Evolutionary conservation across 2,329 filamentous ascomycete genomes (phyloP).

Genomic region (Karstenula rhodostoma): DNA sequence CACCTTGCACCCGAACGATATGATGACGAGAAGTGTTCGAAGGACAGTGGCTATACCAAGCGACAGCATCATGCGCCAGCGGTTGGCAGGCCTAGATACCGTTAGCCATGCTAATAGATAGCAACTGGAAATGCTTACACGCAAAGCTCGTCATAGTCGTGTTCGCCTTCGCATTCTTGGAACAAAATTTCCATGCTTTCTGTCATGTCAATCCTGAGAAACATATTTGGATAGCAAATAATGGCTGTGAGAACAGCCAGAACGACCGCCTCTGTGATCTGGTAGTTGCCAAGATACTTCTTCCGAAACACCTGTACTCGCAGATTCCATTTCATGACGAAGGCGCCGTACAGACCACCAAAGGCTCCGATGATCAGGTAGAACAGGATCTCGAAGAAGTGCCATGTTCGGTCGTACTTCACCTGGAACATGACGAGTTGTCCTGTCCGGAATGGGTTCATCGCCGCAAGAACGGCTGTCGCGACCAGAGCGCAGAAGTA

Average conservation of each 20-base stretch:
- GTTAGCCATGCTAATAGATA: slow-evolving; percentile 25
- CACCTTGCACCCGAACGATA: slow-evolving; percentile 97
- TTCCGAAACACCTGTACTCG: slow-evolving; percentile 91
- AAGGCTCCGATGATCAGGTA: slow-evolving; percentile 92
- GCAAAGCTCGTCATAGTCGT: slow-evolving; percentile 91
- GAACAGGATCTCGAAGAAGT: slow-evolving; percentile 95
- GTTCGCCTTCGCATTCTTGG: slow-evolving; percentile 85
- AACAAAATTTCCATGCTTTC: slow-evolving; percentile 99
- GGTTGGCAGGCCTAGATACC: slow-evolving; percentile 63
- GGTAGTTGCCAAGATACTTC: slow-evolving; percentile 84
- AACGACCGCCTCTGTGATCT: slow-evolving; percentile 84
- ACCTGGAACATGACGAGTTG: slow-evolving; percentile 99
- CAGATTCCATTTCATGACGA: slow-evolving; percentile 98
- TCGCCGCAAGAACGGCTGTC: slow-evolving; percentile 88
- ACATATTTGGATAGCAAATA: slow-evolving; percentile 96
- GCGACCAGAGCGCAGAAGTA: slow-evolving; percentile 98
- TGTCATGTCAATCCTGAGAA: slow-evolving; percentile 96
- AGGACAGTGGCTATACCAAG: slow-evolving; percentile 81
- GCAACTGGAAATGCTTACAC: slow-evolving; percentile 60
- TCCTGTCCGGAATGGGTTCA: slow-evolving; percentile 97
- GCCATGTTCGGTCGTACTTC: slow-evolving; percentile 93
- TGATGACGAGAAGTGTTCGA: slow-evolving; percentile 84
- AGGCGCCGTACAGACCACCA: slow-evolving; percentile 91
- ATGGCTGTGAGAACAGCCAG: slow-evolving; percentile 85
- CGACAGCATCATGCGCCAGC: slow-evolving; percentile 80